Conservation (phyloP, 139 green algal genomes). For the Penium margaritaceum region DNA sequence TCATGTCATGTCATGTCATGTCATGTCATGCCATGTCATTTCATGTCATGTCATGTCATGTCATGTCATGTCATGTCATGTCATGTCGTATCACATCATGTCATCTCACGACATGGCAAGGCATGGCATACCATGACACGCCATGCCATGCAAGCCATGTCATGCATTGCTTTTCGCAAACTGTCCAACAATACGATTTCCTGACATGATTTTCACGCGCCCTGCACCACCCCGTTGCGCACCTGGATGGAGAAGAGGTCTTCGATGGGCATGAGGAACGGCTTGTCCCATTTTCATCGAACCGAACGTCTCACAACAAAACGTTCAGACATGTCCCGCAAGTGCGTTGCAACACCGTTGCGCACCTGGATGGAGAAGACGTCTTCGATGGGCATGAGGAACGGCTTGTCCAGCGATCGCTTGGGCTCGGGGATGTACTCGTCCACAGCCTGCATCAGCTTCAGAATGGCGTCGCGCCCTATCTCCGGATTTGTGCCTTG, state of each 20-base stretch:
- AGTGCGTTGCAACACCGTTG: not conserved
- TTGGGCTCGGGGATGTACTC: slow-evolving; percentile 71
- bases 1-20: no score
- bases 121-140: no score
- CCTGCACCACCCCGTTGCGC: not conserved
- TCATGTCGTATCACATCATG: no score
- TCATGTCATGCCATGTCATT: no score
- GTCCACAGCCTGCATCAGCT: slow-evolving; percentile 68
- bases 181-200: not conserved
- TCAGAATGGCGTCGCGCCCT: slow-evolving; percentile 73
- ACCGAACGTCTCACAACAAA: not conserved
- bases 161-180: no score
- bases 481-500: slow-evolving; percentile 77
- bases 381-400: slow-evolving; percentile 93
- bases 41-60: no score
- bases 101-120: no score
- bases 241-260: slow-evolving; percentile 89
- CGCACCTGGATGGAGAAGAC: slow-evolving; percentile 81
- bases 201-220: not conserved
- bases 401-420: slow-evolving; percentile 87
- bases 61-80: no score
- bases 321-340: not conserved
- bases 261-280: slow-evolving; percentile 94
- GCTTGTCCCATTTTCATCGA: slow-evolving; percentile 62
- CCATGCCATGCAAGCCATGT: no score